These are phyloP conservation scores for Fusarium stilboides DNA, from an alignment of 2,329 filamentous ascomycete genomes.

Conservation along the genomic window DNA sequence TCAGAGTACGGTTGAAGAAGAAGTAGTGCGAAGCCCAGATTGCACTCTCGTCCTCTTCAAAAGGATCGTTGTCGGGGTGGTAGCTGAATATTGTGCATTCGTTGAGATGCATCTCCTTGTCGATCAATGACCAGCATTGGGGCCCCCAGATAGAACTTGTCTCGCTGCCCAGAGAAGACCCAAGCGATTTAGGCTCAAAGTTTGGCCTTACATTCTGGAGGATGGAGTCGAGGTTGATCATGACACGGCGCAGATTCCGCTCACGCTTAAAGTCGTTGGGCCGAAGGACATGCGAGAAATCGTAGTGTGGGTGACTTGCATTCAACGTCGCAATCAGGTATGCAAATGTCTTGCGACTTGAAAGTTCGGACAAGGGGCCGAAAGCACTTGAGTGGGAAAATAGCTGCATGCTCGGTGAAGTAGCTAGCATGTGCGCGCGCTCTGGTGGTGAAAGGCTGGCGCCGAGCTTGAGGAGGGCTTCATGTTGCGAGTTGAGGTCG, in stretches of 20 bases:
- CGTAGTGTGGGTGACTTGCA: slow-evolving; percentile 91
- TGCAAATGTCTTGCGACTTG: slow-evolving; percentile 91
- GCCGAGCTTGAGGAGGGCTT: slow-evolving; percentile 87
- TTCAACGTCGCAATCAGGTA: slow-evolving; percentile 98
- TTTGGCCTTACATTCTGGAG: slow-evolving; percentile 87
- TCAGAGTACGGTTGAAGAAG: slow-evolving; percentile 94
- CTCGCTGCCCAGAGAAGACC: slow-evolving; percentile 59
- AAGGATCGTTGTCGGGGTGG: slow-evolving; percentile 89
- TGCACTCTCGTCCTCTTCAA: slow-evolving; percentile 90
- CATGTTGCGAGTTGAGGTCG: slow-evolving; percentile 91
- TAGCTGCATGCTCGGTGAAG: slow-evolving; percentile 70
- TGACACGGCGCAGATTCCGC: slow-evolving; percentile 82
- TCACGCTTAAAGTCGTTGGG: slow-evolving; percentile 93
- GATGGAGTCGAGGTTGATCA: slow-evolving; percentile 89
- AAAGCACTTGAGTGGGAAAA: slow-evolving; percentile 92
- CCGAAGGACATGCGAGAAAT: slow-evolving; percentile 93
- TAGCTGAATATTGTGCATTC: slow-evolving; percentile 94
- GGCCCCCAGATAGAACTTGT: slow-evolving; percentile 83
- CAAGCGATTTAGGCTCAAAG: slow-evolving; percentile 61
- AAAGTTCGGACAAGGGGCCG: slow-evolving; percentile 88
- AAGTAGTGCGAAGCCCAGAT: slow-evolving; percentile 98
- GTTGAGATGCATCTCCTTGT: slow-evolving; percentile 93
- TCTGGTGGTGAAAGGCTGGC: slow-evolving; percentile 90
- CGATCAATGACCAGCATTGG: slow-evolving; percentile 91
- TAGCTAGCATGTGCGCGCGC: slow-evolving; percentile 76